phyloP scores from a whole-genome alignment of 2,329 filamentous ascomycete genomes.

The Apiospora koreana region DNA sequence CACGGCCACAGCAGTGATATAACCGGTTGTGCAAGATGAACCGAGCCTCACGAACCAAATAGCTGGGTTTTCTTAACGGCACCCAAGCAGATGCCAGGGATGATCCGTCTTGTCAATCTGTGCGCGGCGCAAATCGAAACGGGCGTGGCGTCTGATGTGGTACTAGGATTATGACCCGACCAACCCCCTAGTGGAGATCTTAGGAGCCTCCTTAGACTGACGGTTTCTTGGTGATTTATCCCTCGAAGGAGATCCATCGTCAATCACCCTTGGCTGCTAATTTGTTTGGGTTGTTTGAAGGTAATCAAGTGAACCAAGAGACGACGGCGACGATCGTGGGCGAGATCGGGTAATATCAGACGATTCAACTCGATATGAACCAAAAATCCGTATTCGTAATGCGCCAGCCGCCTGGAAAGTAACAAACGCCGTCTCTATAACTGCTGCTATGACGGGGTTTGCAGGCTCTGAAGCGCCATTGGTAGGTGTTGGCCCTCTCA shows the following conservation, averaged over 20 bases:
- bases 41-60: constrained; percentile 1
- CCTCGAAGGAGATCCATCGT: neutral
- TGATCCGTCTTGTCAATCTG: neutral
- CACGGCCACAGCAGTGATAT: neutral
- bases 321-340: neutral
- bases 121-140: constrained; percentile 6
- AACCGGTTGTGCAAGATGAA: neutral
- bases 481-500: neutral
- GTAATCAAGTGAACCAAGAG: neutral
- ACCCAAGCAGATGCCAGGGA: neutral
- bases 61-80: neutral
- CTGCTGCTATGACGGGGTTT: neutral
- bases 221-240: neutral
- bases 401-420: neutral
- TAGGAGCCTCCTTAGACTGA: neutral
- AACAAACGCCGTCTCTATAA: neutral
- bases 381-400: neutral
- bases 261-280: neutral
- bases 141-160: constrained; percentile 6
- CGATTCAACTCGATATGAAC: too few species aligned
- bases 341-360: neutral
- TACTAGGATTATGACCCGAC: neutral
- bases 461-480: neutral
- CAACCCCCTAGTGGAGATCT: neutral
- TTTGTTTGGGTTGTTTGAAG: neutral